Percentiles rank a stretch among this genome's conserved stretches.
Conservation (phyloP, 768 basidiomycete species). For the Tulasnella sp. region DNA sequence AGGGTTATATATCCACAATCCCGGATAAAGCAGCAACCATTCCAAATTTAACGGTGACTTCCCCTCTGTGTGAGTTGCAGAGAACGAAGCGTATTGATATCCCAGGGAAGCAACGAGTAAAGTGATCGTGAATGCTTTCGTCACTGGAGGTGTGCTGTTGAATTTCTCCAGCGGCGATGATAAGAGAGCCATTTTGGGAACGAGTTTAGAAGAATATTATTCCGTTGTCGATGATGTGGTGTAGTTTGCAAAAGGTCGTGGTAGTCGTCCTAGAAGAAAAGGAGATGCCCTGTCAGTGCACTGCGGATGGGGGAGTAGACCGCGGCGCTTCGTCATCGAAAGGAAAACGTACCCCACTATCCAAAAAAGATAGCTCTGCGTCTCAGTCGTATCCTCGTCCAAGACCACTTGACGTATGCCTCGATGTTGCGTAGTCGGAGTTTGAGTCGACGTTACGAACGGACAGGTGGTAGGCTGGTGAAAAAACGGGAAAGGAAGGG, state of each 20-base stretch:
- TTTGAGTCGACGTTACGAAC: not conserved
- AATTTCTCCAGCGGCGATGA: conserved; percentile 62
- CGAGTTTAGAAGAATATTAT: not conserved
- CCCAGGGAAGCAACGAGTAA: conserved; percentile 44
- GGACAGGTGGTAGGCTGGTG: not conserved
- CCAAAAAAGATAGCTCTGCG: conserved; percentile 13
- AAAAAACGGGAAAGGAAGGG: not conserved
- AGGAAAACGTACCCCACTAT: conserved; percentile 7
- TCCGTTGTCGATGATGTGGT: not conserved
- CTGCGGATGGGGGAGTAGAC: not conserved
- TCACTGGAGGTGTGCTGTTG: conserved; percentile 68
- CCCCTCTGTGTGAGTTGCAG: conserved; percentile 14
- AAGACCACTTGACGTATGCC: not conserved
- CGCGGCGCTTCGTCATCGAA: not conserved
- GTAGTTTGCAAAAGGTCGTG: not conserved
- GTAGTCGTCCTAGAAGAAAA: not conserved
- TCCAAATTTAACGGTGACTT: conserved; percentile 35
- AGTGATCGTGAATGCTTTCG: conserved; percentile 55
- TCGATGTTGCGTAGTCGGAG: not conserved
- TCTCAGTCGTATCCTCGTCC: not conserved
- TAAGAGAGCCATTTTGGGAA: conserved; percentile 58
- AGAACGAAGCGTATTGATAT: conserved; percentile 48
- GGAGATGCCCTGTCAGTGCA: not conserved
- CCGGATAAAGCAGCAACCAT: conserved; percentile 76
- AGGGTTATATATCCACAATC: conserved; percentile 71